Evolutionary conservation across 2,329 filamentous ascomycete genomes (phyloP).

Genomic region (Penicillium sp.): DNA sequence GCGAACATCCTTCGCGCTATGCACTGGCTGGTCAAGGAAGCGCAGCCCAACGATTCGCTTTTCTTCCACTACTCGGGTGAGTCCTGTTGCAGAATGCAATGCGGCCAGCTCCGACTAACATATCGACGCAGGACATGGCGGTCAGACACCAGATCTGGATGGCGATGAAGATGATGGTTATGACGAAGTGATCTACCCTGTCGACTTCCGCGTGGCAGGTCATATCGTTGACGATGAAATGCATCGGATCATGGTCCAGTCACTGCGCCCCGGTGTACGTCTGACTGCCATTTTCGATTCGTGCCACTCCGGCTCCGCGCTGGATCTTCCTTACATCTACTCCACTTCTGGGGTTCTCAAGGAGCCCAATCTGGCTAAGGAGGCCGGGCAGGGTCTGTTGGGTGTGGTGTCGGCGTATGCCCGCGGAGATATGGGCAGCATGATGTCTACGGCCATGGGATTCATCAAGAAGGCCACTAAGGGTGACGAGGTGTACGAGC

Average conservation of each 20-base stretch:
- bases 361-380: conserved; percentile 66
- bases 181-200: conserved; percentile 76
- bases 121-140: conserved; percentile 61
- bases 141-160: conserved; percentile 69
- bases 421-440: conserved; percentile 76
- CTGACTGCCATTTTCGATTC: conserved; percentile 68
- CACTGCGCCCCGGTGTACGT: conserved; percentile 77
- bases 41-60: conserved; percentile 84
- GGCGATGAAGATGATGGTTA: conserved; percentile 75
- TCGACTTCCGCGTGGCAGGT: conserved; percentile 66
- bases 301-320: conserved; percentile 64
- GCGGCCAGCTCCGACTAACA: conserved; percentile 10
- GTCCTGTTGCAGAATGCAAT: conserved; percentile 24
- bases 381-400: conserved; percentile 63
- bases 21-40: conserved; percentile 97
- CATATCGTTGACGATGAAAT: conserved; percentile 78
- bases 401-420: conserved; percentile 73
- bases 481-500: conserved; percentile 75
- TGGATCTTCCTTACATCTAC: conserved; percentile 67
- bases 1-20: conserved; percentile 92
- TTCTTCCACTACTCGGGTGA: conserved; percentile 96
- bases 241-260: conserved; percentile 71
- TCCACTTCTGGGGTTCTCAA: conserved; percentile 66
- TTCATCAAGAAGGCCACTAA: conserved; percentile 83
- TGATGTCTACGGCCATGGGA: conserved; percentile 74